phyloP scores from a whole-genome alignment of 2,329 filamentous ascomycete genomes.

The Epichloe hybrida region DNA sequence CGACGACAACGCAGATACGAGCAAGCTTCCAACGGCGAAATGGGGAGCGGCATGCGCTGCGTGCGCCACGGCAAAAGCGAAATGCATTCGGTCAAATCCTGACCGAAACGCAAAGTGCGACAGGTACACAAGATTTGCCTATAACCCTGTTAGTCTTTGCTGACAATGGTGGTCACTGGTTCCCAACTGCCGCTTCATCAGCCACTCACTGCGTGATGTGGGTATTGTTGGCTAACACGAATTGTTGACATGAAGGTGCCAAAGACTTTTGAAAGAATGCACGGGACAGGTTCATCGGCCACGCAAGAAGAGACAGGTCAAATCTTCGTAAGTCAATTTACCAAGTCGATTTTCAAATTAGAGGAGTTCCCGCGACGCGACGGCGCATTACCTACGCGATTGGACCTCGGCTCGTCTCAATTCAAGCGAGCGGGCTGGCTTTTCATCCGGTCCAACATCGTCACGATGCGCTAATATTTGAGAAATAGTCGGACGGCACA shows the following conservation, averaged over 20 bases:
- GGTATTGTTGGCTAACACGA: constrained; percentile 1
- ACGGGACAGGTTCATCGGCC: constrained; percentile 32
- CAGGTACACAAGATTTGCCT: constrained; percentile 21
- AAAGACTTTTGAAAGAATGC: constrained; percentile 34
- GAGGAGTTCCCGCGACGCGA: not conserved
- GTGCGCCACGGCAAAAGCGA: constrained; percentile 36
- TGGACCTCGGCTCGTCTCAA: not conserved
- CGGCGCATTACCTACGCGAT: not conserved
- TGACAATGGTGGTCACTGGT: not conserved
- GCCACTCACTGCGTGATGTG: not conserved
- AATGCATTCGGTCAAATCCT: constrained; percentile 31
- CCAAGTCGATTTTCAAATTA: not conserved
- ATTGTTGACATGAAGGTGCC: constrained; percentile 22
- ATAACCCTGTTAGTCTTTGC: not conserved
- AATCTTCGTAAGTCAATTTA: constrained; percentile 32
- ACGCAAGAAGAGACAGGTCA: constrained; percentile 36
- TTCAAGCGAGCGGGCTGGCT: not conserved
- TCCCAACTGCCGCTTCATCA: not conserved
- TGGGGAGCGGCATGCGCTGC: constrained; percentile 37
- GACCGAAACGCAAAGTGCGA: constrained; percentile 29
- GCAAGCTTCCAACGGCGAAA: constrained; percentile 25
- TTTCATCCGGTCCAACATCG: not conserved
- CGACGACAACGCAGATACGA: constrained; percentile 9
- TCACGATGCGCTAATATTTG: not conserved
- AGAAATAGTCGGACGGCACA: constrained; percentile 31